phyloP scores from a whole-genome alignment of 2,329 filamentous ascomycete species.

The Exophiala alcalophila region DNA sequence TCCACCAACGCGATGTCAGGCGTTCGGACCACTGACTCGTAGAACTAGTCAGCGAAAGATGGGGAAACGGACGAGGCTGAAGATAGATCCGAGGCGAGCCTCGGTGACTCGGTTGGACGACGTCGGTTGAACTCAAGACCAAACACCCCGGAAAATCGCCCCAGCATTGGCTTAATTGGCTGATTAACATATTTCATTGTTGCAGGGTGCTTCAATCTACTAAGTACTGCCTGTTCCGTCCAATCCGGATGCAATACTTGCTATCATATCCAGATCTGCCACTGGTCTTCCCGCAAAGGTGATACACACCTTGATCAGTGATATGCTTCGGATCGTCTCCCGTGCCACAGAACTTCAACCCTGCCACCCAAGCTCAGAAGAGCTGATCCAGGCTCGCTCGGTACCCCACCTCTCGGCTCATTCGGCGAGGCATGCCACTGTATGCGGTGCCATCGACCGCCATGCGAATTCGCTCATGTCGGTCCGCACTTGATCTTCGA shows the following conservation, averaged over 20 bases:
- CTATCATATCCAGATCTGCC: constrained; percentile 2
- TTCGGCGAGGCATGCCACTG: constrained; percentile 1
- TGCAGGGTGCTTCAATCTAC: no score
- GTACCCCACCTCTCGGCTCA: constrained; percentile 12
- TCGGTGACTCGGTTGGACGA: background rate
- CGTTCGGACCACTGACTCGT: background rate
- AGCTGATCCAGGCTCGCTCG: constrained; percentile 17
- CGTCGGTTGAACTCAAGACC: no score
- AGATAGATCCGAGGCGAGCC: constrained; percentile 4
- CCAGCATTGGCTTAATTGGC: no score
- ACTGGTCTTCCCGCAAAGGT: no score
- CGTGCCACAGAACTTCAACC: no score
- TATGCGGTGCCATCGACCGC: constrained; percentile 12
- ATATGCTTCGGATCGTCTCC: no score
- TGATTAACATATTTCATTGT: no score
- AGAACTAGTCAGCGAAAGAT: no score
- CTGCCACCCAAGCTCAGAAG: constrained; percentile 11
- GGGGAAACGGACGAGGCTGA: constrained; percentile 9
- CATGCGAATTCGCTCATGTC: constrained; percentile 6
- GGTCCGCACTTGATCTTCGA: constrained; percentile 10
- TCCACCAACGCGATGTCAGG: background rate
- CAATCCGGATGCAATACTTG: no score
- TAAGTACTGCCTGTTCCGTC: no score
- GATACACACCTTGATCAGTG: no score
- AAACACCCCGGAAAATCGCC: no score